Evolutionary conservation across 2,329 filamentous ascomycete genomes (phyloP).

Genomic region (Colletotrichum siamense): DNA sequence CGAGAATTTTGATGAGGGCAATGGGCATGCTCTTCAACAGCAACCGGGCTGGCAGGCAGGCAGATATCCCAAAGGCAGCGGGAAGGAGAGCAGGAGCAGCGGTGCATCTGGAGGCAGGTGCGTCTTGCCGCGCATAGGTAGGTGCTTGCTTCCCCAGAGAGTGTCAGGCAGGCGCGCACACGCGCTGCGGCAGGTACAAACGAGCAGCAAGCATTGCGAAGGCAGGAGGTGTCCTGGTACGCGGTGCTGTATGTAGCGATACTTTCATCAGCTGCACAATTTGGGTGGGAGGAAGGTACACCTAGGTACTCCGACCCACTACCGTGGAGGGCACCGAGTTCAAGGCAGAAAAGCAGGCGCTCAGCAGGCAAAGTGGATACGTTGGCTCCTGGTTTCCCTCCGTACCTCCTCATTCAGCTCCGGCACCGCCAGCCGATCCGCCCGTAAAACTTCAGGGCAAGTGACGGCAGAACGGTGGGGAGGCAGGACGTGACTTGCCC

Average conservation of each 20-base stretch:
- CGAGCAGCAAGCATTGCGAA: neutral
- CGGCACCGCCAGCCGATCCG: conserved; percentile 24
- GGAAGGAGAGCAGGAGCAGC: neutral
- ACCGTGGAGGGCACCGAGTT: neutral
- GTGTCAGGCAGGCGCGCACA: conserved; percentile 11
- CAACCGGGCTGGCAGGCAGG: neutral
- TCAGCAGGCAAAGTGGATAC: neutral
- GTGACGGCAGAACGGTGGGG: neutral
- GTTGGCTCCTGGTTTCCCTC: conserved; percentile 4
- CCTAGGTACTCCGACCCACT: neutral
- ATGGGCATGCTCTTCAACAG: neutral
- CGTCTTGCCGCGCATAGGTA: neutral
- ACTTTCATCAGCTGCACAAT: neutral
- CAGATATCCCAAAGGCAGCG: neutral
- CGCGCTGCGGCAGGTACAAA: conserved; percentile 1
- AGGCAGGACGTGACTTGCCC: neutral
- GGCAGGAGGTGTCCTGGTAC: neutral
- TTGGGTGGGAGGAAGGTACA: neutral
- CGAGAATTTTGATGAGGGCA: neutral
- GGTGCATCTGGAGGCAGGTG: neutral
- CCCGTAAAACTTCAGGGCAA: conserved; percentile 16
- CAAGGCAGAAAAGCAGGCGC: neutral
- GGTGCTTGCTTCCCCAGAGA: neutral
- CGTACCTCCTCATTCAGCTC: conserved; percentile 18
- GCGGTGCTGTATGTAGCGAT: neutral